Evolutionary conservation across 176 grass and related monocot genomes (phyloP).

Genomic region (Cenchrus fungigraminus): DNA sequence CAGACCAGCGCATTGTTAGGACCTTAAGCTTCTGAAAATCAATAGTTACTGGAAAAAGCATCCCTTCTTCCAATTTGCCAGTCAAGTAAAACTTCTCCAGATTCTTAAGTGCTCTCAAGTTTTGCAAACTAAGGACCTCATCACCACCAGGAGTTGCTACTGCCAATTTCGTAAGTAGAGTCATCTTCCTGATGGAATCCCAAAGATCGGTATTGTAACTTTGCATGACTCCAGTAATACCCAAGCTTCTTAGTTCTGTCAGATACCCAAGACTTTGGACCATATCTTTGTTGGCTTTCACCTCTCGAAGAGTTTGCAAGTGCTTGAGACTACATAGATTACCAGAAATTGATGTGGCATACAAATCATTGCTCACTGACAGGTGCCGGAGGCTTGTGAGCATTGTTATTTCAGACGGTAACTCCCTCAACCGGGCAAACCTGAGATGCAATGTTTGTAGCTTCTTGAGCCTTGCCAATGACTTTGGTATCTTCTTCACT

Average conservation of each 20-base stretch:
- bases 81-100: constrained; percentile 9
- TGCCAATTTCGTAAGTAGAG: not conserved
- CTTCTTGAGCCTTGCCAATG: not conserved
- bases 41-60: not conserved
- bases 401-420: constrained; percentile 22
- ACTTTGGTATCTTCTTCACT: constrained; percentile 5
- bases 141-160: not conserved
- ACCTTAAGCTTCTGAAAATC: not conserved
- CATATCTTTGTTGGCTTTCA: not conserved
- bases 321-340: not conserved
- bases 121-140: not conserved
- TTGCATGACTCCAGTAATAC: not conserved
- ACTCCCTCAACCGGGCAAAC: not conserved
- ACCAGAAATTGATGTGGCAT: constrained; percentile 2
- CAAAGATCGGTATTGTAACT: not conserved
- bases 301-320: constrained; percentile 1
- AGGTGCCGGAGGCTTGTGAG: constrained; percentile 31
- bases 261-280: not conserved
- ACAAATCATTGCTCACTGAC: not conserved
- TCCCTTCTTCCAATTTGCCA: not conserved
- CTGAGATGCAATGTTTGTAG: constrained; percentile 17
- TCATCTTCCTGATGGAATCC: constrained; percentile 9
- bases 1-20: not conserved
- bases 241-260: not conserved
- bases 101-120: not conserved